Evolutionary conservation across 257 asterid species (phyloP), one percentile per base, ranked within the genome.

Genomic region (Salvia splendens): DNA sequence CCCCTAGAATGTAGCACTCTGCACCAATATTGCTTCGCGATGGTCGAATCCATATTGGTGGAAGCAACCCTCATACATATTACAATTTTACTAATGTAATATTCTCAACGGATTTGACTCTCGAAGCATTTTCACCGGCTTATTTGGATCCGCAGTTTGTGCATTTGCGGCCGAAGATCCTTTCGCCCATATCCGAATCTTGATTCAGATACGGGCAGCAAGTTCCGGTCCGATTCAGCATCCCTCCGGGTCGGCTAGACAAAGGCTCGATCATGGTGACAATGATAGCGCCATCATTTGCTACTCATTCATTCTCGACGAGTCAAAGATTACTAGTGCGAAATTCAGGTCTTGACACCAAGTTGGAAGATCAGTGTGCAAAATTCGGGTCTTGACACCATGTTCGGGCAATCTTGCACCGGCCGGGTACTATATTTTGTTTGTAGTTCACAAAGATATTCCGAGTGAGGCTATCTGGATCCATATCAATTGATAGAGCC

Each of bases 401-500:
- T n/a, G 12, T 11, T 85, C 85, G 16, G 56, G 53, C 12, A 75
- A 70, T 64, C 43, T 81, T 11, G 85, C 89, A 1, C 92, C 92
- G 3, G 4, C 85, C 0, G 89, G 89, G 3, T 85, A 77, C 72
- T 85, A 81, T 67, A 58, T 85, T 52, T 12, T 85, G 6, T 81
- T 70, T 65, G 89, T 85, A 75, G 81, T 78, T 48, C 81, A 79
- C 52, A 71, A 30, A 53, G 81, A 77, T 0, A 69, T 85, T 48
- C 87, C 89, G 0, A 81, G 92, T 41, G 74, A 70, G 28, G 87
- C 80, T n/a, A 73, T 81, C 30, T 85, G 89, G 89, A 78, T 79
- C 49, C 78, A 70, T 20, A 69, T 85, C 32, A 24, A 17, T 64
- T 73, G 42, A 63, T 17, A 17, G 20, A 1, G 20, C 20, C 20